Evolutionary conservation across 768 basidiomycete species (phyloP), one percentile per base, ranked within the genome.

Genomic region (Tricholoma bakamatsutake): DNA sequence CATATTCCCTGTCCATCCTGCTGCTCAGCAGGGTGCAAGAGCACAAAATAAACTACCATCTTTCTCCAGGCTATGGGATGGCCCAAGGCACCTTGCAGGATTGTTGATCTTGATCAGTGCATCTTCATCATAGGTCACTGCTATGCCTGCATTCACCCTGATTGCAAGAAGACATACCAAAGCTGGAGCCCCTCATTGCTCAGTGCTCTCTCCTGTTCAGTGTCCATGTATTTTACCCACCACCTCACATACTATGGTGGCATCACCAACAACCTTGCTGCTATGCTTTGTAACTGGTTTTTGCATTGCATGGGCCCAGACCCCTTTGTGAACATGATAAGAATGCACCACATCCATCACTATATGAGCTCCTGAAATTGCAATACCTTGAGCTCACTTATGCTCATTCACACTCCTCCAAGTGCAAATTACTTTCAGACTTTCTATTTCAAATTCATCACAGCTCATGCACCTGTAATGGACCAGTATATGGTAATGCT

Each of bases 401-500:
- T 40, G 39, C 39, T 40, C 8, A 15, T n/a, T n/a, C 17, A 17
- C 4, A 59, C 31, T 51, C 28, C 21, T 21, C 17, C 67, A n/a
- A 59, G 54, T 4, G 58, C 52, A 2, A 40, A 33, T 4, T 67
- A 54, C 49, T 60, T 67, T 27, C 59, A 56, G 0, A 51, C 52
- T n/a, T 35, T 69, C 27, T 69, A 62, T 55, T 59, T 65, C 50
- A 48, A 48, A 11, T 63, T 67, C 43, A 64, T 68, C 30, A 59
- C 61, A 15, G 3, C 2, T 0, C 60, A 66, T 51, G 50, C 54
- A 3, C 21, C 3, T 0, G 58, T 63, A 18, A 58, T 64, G 27
- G 54, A 67, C 35, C 68, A 70, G 39, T 54, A 61, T 27, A 69
- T 59, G 30, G 50, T 60, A 13, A 64, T 67, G 62, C 55, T 62